Evolutionary conservation across 306 rosid species (phyloP), one percentile per base, ranked within the genome.

Genomic region (Quercus alba): DNA sequence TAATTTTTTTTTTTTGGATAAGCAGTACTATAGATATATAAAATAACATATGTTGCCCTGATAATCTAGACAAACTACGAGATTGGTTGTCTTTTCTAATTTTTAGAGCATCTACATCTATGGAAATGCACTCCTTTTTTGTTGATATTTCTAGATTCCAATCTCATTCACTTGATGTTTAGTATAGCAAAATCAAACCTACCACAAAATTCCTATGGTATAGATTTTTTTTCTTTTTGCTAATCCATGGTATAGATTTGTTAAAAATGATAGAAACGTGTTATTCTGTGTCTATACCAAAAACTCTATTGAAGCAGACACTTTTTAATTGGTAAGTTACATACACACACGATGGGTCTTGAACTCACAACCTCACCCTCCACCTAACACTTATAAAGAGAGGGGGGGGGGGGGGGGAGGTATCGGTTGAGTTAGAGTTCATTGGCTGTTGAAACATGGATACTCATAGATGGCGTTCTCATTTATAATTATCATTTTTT

Each of bases 61-160:
- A 66, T 62, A 54, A 62, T 66, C 75, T 64, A 75, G 72, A 84
- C 19, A 51, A 52, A 63, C 10, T 67, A 33, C 21, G 58, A 4
- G 25, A 30, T 71, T n/a, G 31, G 76, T 14, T 75, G 59, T 44
- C 57, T 78, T 78, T 59, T 72, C 61, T 55, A 63, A 77, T 75
- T 44, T 79, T 23, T 73, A 19, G 10, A 63, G 66, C 46, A 78
- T 49, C 66, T 54, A 75, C 55, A 71, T 64, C 67, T 62, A 56
- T 70, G 20, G 74, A 63, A 74, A 59, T n/a, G 33, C 66, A 9
- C 23, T 21, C 11, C 28, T 57, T 84, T 38, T 70, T 44, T 25
- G 44, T 19, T 63, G 20, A 5, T 26, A 63, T 15, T 26, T 54
- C 57, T 54, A 66, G 2, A 80, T 56, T 23, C 46, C 21, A 11